Base-by-base conservation (phyloP, 441 rosid genomes). In the Sinapis alba region DNA sequence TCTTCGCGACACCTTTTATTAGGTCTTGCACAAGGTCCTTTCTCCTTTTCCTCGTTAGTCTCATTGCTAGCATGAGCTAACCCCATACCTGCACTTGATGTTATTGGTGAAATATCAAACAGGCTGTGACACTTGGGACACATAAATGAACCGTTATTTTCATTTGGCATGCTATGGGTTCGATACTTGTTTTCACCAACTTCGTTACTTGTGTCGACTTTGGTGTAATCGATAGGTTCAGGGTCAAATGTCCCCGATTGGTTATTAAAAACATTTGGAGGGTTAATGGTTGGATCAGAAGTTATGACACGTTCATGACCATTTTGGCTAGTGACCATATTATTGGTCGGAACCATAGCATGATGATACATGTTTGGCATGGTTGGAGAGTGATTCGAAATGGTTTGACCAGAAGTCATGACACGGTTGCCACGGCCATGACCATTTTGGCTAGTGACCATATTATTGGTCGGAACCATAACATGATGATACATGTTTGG, bases 101-200 rank as follows among this genome's bases (percentile, higher is more conserved):
- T 0, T 4, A 26, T 59, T 6, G 62, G 65, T 26, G 65, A 4
- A 24, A 64, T 69, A 38, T 41, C 20, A 58, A 69, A 16, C 57
- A 11, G 8, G 41, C 43, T 1, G 8, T 41, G 19, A 27, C 73
- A 69, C n/a, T 24, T 41, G 6, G 63, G 28, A 70, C 74, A 70
- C 28, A 4, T 70, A 59, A 11, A 43, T 19, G 58, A 1, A 8
- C 20, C 28, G 6, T 27, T 11, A 0, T 59, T 12, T 27, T 59
- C n/a, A 45, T 41, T 26, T 6, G 45, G 66, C 5, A 38, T 10
- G 38, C 20, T 24, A 1, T 56, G 24, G 27, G 45, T 36, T 62
- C 1, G 13, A 26, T 21, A 34, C 3, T 28, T 34, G 20, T 27
- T 28, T 59, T 27, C 38, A 27, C 38, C 36, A 27, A 15, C 61